These are phyloP conservation scores for Liquidambar formosana DNA, from an alignment of 164 flowering plant genomes.

Conservation along the genomic window DNA sequence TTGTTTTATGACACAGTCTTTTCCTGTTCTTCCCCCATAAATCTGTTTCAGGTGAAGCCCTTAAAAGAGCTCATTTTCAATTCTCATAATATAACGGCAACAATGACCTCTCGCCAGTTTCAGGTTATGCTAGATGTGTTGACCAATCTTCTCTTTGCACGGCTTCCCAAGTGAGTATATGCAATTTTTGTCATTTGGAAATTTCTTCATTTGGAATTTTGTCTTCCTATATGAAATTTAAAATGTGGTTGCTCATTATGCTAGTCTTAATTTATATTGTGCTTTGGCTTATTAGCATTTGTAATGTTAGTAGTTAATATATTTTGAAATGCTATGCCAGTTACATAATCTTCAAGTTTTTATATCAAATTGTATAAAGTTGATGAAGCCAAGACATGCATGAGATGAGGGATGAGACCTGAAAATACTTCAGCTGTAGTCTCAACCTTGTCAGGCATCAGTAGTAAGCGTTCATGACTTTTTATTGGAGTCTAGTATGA, in stretches of 20 bases:
- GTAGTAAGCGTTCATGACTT: neutral
- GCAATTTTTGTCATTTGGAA: constrained; percentile 7
- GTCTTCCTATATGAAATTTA: neutral
- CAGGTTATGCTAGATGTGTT: constrained; percentile 89
- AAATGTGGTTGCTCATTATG: neutral
- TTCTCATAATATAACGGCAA: constrained; percentile 73
- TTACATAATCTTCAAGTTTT: neutral
- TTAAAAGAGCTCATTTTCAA: constrained; percentile 80
- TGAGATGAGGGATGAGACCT: neutral
- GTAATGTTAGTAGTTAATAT: neutral
- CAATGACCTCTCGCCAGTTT: constrained; percentile 93
- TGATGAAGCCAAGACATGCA: neutral
- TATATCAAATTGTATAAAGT: neutral
- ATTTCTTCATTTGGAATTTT: neutral
- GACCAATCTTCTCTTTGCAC: constrained; percentile 83
- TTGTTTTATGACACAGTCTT: neutral
- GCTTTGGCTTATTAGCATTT: neutral
- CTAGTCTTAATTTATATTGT: neutral
- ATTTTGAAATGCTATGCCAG: neutral
- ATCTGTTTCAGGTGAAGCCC: constrained; percentile 73
- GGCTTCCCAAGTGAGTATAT: constrained; percentile 79
- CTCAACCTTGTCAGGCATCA: neutral
- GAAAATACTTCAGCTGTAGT: neutral
- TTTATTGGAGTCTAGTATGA: neutral
- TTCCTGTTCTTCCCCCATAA: constrained; percentile 8